phyloP scores from a whole-genome alignment of 345 rosid species.

The Bruguiera gymnorhiza region DNA sequence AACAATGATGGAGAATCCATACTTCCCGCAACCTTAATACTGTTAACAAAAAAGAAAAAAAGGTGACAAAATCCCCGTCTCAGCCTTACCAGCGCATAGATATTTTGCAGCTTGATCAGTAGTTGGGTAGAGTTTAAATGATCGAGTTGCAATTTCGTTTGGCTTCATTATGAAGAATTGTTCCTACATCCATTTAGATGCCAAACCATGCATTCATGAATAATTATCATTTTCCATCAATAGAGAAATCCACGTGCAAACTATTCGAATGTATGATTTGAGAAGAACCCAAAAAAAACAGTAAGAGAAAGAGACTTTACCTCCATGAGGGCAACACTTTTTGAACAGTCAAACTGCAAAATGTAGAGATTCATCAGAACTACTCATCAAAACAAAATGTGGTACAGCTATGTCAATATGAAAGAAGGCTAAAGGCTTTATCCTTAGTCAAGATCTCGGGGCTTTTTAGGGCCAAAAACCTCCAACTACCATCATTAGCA shows the following conservation, averaged over 20 bases:
- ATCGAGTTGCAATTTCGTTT: conserved; percentile 48
- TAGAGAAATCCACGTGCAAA: not conserved
- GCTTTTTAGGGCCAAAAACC: too few species aligned
- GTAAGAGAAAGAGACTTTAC: conserved; percentile 23
- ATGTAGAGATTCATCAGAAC: conserved; percentile 14
- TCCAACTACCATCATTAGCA: too few species aligned
- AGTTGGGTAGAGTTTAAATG: conserved; percentile 72
- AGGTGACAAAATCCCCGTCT: not conserved
- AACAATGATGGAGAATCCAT: conserved; percentile 15
- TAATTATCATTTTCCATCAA: not conserved
- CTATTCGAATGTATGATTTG: too few species aligned
- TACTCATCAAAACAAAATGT: not conserved
- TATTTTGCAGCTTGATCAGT: conserved; percentile 85
- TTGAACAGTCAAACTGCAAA: conserved; percentile 81
- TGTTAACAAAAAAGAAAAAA: conserved; percentile 1
- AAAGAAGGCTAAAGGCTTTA: too few species aligned
- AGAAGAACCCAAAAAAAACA: not conserved
- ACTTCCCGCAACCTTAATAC: not conserved
- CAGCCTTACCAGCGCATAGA: conserved; percentile 56
- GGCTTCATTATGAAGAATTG: conserved; percentile 89
- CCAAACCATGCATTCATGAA: not conserved
- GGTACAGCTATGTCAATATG: too few species aligned
- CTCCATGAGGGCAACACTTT: conserved; percentile 71
- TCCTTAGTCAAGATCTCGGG: too few species aligned
- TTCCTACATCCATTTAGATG: conserved; percentile 48